phyloP scores from a whole-genome alignment of 2,329 filamentous ascomycete genomes.

The Cyphellophora attinorum region DNA sequence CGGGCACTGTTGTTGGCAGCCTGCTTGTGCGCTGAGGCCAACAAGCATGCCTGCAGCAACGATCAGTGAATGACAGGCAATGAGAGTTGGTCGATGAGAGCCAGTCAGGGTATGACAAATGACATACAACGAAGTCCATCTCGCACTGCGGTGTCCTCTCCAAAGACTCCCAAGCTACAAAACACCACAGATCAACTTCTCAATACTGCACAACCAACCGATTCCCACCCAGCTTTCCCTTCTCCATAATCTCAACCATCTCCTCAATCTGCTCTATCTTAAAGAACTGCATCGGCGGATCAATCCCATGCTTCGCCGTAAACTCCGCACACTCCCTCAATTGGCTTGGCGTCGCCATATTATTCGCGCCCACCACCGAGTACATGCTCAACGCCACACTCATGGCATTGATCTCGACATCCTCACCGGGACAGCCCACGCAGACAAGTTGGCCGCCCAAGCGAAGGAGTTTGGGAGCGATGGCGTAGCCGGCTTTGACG shows the following conservation, averaged over 20 bases:
- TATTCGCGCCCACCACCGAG: conserved; percentile 4
- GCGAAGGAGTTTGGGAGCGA: conserved; percentile 7
- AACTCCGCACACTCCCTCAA: conserved; percentile 5
- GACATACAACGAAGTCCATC: no score
- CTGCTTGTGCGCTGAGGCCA: no score
- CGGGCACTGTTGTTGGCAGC: no score
- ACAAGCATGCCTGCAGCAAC: no score
- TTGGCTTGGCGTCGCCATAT: conserved; percentile 4
- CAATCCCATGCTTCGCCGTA: conserved; percentile 2
- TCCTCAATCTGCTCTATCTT: conserved; percentile 5
- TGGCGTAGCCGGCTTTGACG: conserved; percentile 7
- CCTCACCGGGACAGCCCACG: conserved; percentile 2
- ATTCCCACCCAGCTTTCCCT: conserved; percentile 3
- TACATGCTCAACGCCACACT: conserved; percentile 3
- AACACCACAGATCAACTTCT: no score
- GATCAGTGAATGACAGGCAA: no score
- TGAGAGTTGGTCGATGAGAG: no score
- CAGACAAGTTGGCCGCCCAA: conserved; percentile 5
- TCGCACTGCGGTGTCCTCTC: no score
- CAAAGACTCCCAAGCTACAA: no score
- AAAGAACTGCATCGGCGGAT: conserved; percentile 3
- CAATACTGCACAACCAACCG: conserved; percentile 4
- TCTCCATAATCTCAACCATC: conserved; percentile 6
- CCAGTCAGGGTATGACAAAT: no score
- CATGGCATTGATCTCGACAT: conserved; percentile 4